Percentiles rank a stretch among this genome's conserved stretches.
Conservation (phyloP, 768 basidiomycete genomes). For the Psilocybe subaeruginosa region DNA sequence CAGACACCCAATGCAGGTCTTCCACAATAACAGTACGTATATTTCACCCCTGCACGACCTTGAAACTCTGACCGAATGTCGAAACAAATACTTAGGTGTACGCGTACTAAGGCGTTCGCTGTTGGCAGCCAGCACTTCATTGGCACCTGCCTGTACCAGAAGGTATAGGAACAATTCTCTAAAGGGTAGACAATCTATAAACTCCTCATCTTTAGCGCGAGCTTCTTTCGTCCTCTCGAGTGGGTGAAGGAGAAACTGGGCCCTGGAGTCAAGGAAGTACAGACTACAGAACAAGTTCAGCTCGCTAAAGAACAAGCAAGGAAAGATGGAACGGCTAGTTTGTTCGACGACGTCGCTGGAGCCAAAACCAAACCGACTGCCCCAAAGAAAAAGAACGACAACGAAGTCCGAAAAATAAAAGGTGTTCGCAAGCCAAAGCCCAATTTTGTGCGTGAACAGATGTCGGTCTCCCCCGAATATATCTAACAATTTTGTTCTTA, state of each 20-base stretch:
- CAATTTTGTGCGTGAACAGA: constrained; percentile 26
- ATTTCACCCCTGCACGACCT: not conserved
- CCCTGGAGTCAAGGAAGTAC: constrained; percentile 48
- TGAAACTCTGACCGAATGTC: not conserved
- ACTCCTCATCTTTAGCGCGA: constrained; percentile 31
- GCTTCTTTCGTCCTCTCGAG: constrained; percentile 58
- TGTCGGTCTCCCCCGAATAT: not conserved
- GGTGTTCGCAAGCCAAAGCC: constrained; percentile 25
- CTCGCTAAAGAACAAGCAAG: constrained; percentile 47
- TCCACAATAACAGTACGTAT: constrained; percentile 27
- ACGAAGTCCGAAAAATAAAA: constrained; percentile 12
- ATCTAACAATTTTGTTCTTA: not conserved
- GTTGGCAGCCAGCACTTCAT: constrained; percentile 8
- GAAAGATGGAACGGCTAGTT: constrained; percentile 45
- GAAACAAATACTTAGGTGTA: constrained; percentile 6
- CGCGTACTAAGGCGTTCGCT: constrained; percentile 16
- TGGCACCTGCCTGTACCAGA: constrained; percentile 10
- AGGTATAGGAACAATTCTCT: constrained; percentile 20
- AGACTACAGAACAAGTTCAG: constrained; percentile 46
- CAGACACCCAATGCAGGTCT: constrained; percentile 30
- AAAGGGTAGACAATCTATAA: not conserved
- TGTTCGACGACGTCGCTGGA: constrained; percentile 49
- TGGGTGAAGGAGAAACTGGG: constrained; percentile 68
- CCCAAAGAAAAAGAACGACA: constrained; percentile 7
- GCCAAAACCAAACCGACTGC: constrained; percentile 16